Conservation (phyloP, 768 basidiomycete species). For the Naganishia onofrii region DNA sequence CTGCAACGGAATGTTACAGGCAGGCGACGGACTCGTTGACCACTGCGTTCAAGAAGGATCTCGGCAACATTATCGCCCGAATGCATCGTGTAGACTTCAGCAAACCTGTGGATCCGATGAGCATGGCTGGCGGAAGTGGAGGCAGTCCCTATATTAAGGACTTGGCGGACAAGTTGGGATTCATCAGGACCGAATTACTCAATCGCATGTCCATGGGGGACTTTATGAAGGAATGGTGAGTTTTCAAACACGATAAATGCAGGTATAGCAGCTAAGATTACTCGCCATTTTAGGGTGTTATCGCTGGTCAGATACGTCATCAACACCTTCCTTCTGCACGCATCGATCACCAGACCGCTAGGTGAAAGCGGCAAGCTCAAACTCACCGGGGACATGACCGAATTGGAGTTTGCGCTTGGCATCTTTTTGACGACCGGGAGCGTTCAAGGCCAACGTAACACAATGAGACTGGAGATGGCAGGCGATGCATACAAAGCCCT, state of each 20-base stretch:
- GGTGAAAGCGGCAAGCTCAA: slow-evolving; percentile 92
- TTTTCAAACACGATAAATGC: slow-evolving; percentile 4
- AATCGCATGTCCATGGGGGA: slow-evolving; percentile 70
- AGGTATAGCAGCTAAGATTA: background rate
- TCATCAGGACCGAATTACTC: slow-evolving; percentile 75
- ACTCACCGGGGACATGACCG: slow-evolving; percentile 92
- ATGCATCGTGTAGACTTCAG: slow-evolving; percentile 82
- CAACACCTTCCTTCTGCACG: slow-evolving; percentile 82
- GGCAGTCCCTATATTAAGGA: slow-evolving; percentile 88
- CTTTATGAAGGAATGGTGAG: slow-evolving; percentile 69
- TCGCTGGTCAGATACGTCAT: slow-evolving; percentile 71
- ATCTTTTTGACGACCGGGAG: slow-evolving; percentile 62
- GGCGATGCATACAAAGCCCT: slow-evolving; percentile 84
- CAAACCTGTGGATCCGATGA: slow-evolving; percentile 65
- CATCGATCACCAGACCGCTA: slow-evolving; percentile 86
- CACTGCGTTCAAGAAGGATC: slow-evolving; percentile 66
- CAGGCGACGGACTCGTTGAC: slow-evolving; percentile 50
- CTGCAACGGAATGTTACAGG: slow-evolving; percentile 38
- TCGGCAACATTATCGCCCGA: slow-evolving; percentile 68
- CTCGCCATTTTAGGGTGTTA: slow-evolving; percentile 37
- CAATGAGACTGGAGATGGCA: slow-evolving; percentile 67
- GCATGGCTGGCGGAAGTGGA: slow-evolving; percentile 60
- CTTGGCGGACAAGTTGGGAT: slow-evolving; percentile 78
- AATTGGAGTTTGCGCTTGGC: slow-evolving; percentile 86
- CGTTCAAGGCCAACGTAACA: slow-evolving; percentile 57